Percentiles rank a stretch among this genome's conserved stretches.
Evolutionary conservation across 2,329 filamentous ascomycete species (phyloP).

Genomic region (Ascocoryne sarcoides): DNA sequence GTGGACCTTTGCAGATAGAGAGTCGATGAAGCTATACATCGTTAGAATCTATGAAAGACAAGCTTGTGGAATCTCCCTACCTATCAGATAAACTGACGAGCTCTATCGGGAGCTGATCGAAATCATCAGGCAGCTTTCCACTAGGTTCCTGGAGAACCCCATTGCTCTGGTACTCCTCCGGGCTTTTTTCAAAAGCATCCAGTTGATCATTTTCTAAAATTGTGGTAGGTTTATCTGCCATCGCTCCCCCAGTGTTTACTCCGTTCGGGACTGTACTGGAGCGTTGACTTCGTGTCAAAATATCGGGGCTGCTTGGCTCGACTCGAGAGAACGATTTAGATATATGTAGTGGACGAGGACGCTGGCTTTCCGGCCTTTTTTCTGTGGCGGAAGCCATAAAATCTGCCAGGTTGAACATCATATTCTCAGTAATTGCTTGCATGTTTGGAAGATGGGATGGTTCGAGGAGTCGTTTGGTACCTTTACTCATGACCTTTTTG

Average conservation of each 20-base stretch:
- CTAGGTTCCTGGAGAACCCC: constrained; percentile 5
- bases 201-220: constrained; percentile 13
- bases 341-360: constrained; percentile 28
- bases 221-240: constrained; percentile 10
- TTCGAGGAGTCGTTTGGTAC: constrained; percentile 6
- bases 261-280: constrained; percentile 28
- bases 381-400: constrained; percentile 25
- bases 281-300: constrained; percentile 16
- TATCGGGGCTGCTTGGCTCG: constrained; percentile 21
- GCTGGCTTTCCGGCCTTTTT: constrained; percentile 19
- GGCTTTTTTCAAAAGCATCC: constrained; percentile 33
- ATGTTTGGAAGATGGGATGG: constrained; percentile 9
- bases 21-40: constrained; percentile 71
- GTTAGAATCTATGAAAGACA: constrained; percentile 14
- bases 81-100: constrained; percentile 82
- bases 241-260: constrained; percentile 11
- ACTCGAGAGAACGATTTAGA: constrained; percentile 33
- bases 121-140: constrained; percentile 37
- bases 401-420: constrained; percentile 24
- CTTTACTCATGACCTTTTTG: constrained; percentile 11
- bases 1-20: constrained; percentile 78
- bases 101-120: constrained; percentile 90
- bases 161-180: constrained; percentile 27
- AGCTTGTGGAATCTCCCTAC: constrained; percentile 26
- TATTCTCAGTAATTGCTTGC: constrained; percentile 23